A percentile compares a stretch with the other conserved stretches of the same genome.
These are phyloP conservation scores for Mycena rosella DNA, from an alignment of 768 basidiomycete species.

Conservation along the genomic window DNA sequence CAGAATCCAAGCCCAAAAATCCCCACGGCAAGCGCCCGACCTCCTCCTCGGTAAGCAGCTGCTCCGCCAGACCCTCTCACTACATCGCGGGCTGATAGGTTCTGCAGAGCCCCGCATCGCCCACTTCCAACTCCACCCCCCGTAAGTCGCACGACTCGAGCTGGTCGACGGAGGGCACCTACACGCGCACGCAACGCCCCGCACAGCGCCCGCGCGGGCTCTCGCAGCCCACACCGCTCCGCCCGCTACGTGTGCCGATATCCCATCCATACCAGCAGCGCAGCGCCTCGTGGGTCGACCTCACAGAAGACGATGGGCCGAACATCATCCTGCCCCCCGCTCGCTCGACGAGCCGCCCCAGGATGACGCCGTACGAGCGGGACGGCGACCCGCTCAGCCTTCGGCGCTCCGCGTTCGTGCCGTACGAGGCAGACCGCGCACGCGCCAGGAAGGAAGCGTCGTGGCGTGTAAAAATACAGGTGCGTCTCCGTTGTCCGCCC, in stretches of 20 bases:
- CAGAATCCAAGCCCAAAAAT: not conserved
- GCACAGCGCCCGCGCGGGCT: not conserved
- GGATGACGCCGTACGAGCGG: conserved; percentile 26
- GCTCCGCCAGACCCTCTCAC: too few species aligned
- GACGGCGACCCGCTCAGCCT: conserved; percentile 32
- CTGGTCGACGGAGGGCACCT: not conserved
- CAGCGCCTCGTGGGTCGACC: not conserved
- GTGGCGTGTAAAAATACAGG: conserved; percentile 14
- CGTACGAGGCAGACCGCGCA: conserved; percentile 1
- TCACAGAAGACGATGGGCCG: not conserved
- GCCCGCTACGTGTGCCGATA: not conserved
- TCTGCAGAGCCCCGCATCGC: not conserved
- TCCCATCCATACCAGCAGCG: not conserved
- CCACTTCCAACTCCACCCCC: not conserved
- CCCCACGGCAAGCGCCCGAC: too few species aligned
- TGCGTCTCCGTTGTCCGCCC: not conserved
- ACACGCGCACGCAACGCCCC: not conserved
- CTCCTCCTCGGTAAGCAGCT: too few species aligned
- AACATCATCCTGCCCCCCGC: not conserved
- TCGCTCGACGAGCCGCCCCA: not conserved
- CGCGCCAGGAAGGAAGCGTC: not conserved
- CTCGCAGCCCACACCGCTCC: not conserved
- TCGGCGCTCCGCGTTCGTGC: conserved; percentile 25
- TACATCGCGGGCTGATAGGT: too few species aligned
- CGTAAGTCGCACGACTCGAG: not conserved